Evolutionary conservation across 73 alveolate species (phyloP).

Genomic region (Paramecium tetraurelia): DNA sequence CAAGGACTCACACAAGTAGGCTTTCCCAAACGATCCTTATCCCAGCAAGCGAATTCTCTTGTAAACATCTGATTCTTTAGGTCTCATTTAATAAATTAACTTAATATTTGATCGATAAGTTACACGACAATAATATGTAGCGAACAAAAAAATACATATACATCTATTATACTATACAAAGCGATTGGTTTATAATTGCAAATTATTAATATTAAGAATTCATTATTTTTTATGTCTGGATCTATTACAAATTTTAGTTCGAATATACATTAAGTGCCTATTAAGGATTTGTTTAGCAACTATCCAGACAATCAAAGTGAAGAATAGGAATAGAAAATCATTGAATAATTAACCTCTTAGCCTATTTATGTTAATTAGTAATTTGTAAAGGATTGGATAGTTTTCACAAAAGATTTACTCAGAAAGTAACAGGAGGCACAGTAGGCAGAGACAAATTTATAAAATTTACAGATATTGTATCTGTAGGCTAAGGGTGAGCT

Average conservation of each 20-base stretch:
- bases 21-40: slow-evolving; percentile 73
- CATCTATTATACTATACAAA: too few relatives aligned
- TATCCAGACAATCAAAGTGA: too few relatives aligned
- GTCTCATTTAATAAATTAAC: background rate
- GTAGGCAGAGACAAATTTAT: too few relatives aligned
- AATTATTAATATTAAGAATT: too few relatives aligned
- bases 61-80: slow-evolving; percentile 49
- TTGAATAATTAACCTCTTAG: too few relatives aligned
- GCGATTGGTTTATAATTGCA: background rate
- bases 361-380: too few relatives aligned
- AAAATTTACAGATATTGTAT: too few relatives aligned
- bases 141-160: background rate
- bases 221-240: background rate
- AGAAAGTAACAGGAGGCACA: too few relatives aligned
- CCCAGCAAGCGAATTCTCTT: slow-evolving; percentile 67
- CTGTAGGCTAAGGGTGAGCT: too few relatives aligned
- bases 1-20: slow-evolving; percentile 60
- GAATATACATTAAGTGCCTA: too few relatives aligned
- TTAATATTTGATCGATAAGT: background rate
- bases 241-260: background rate
- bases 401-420: background rate
- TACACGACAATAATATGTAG: background rate
- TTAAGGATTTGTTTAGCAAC: too few relatives aligned
- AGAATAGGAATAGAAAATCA: too few relatives aligned
- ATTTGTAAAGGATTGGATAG: background rate